Base-by-base conservation (phyloP, 768 basidiomycete genomes). In the Cystoderma amianthinum region DNA sequence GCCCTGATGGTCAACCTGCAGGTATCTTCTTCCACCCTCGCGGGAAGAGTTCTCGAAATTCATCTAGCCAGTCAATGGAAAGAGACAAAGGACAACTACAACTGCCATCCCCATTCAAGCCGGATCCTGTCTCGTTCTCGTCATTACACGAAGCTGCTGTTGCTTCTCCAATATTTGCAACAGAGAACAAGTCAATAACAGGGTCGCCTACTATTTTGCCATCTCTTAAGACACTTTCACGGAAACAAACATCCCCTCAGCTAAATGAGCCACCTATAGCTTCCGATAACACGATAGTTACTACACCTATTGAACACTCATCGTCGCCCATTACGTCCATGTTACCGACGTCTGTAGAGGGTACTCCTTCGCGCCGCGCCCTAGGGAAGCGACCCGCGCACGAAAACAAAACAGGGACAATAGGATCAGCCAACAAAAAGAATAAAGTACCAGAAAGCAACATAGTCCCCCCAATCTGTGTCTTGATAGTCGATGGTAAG, bases 401-500 rank as follows among this genome's bases (percentile, higher is more conserved):
- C 24, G 52, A 56, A n/a, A n/a, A n/a, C 6, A 50, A 48, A 18
- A 54, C 57, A 10, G 52, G 62, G 10, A 46, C 57, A n/a, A 48
- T 61, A 18, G 45, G 55, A n/a, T 47, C 61, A 30, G 10, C 57
- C 39, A 80, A 77, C 61, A 78, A 70, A 39, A 63, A 62, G 18
- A 81, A 79, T 52, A 64, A 64, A 18, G 48, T 65, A 5, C 57
- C 68, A 5, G 85, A 88, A 42, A 71, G 73, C 19, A 81, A 80
- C 45, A 83, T 97, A 22, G 85, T 95, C 2, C 96, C 96, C 2
- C 96, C 96, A 0, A 97, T 99, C 56, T 95, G 88, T 52, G 96
- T 99, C 1, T 74, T 99, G 52, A 96, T 99, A 53, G 96, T 98
- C 28, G 96, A 99, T 61, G 95, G 95, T 91, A 48, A 46, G 83